Conservation (phyloP, 345 rosid genomes). For the Citrus medica region DNA sequence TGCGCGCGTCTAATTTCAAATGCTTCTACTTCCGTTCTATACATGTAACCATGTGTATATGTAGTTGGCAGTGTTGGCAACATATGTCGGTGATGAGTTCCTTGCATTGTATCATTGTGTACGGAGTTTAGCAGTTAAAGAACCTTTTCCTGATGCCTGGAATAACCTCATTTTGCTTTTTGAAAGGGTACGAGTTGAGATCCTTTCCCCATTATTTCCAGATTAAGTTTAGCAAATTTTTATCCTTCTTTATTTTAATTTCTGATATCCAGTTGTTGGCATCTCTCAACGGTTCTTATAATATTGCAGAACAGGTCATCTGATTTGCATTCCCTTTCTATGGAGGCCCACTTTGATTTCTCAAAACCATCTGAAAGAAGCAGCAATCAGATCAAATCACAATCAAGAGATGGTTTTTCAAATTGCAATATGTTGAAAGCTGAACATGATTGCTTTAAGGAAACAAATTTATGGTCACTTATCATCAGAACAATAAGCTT, state of each 20-base stretch:
- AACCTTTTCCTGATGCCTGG: slow-evolving; percentile 89
- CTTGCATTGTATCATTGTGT: slow-evolving; percentile 87
- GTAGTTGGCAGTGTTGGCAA: slow-evolving; percentile 89
- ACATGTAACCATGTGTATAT: slow-evolving; percentile 5
- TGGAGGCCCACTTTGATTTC: slow-evolving; percentile 53
- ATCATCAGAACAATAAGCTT: slow-evolving; percentile 63
- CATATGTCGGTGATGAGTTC: slow-evolving; percentile 81
- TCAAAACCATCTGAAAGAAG: slow-evolving; percentile 50
- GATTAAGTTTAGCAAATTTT: slow-evolving; percentile 8
- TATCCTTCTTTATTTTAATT: slow-evolving; percentile 1
- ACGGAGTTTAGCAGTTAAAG: slow-evolving; percentile 92
- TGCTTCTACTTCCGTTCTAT: not conserved
- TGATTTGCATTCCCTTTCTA: slow-evolving; percentile 33
- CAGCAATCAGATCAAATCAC: slow-evolving; percentile 1
- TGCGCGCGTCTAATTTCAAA: not conserved
- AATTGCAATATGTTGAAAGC: slow-evolving; percentile 20
- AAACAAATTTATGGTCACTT: slow-evolving; percentile 53
- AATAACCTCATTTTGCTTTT: slow-evolving; percentile 70
- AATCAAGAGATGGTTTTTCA: slow-evolving; percentile 20
- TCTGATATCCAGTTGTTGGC: not conserved
- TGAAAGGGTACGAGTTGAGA: slow-evolving; percentile 60
- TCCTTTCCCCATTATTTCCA: not conserved
- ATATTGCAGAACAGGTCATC: slow-evolving; percentile 72
- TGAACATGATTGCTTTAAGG: slow-evolving; percentile 26
- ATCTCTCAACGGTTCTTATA: slow-evolving; percentile 29